Evolutionary conservation across 352 stramenopile genomes (phyloP), one percentile per base, ranked within the genome.

Genomic region (Pythium myriotylum): DNA sequence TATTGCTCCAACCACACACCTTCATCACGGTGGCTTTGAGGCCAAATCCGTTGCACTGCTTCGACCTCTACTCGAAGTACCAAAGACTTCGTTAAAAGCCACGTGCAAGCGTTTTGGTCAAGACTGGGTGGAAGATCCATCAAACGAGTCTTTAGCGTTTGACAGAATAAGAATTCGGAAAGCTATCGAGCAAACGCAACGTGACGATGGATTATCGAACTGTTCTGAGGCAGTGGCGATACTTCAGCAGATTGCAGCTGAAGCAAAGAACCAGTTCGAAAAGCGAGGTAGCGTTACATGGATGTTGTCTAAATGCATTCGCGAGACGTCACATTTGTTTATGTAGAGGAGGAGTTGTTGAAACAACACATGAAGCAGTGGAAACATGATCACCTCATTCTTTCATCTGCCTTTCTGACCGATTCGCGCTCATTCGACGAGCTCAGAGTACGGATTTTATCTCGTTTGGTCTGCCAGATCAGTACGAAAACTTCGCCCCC

Each of bases 141-240:
- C 78, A 4, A 95, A 95, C 52, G 76, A 94, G 49, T 77, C 86
- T 49, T 71, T 81, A 4, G 42, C 81, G 57, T 95, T 87, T 51
- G 86, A 95, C 51, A 81, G 86, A 27, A 83, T 94, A 58, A 81
- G 86, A 8, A 93, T 95, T 46, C 84, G 86, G 32, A 88, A 94
- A 77, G 84, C 89, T 54, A 39, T 74, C 1, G 42, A 62, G 35
- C 1, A 20, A 9, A 24, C 71, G 8, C 40, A 61, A 22, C 4
- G 57, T 2, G 8, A 39, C 3, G 1, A 16, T 20, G 27, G 29
- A 4, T 50, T 54, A 43, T 24, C 10, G 0, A 12, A 56, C 42
- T 37, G 50, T 12, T 27, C 60, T 4, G 46, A 54, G 6, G 47
- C 43, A 13, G n/a, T 71, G 17, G 1, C 45, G 22, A 17, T 52